Conservation (phyloP, 2,329 filamentous ascomycete species). For the Xylariaceae sp. region DNA sequence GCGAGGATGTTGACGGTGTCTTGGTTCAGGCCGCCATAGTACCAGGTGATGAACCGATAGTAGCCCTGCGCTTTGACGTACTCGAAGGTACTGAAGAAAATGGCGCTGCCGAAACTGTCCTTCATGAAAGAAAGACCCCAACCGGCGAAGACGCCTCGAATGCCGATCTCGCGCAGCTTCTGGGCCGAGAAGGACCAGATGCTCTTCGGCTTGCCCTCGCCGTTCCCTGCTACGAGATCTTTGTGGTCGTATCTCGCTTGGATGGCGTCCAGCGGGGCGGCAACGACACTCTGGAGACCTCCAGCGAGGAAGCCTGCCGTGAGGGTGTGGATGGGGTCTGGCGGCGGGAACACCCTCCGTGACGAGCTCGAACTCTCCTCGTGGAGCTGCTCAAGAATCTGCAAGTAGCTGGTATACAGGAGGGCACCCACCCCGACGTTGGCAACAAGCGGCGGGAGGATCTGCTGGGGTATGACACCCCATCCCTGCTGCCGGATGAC, state of each 20-base stretch:
- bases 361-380: constrained; percentile 53
- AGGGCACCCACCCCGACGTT: constrained; percentile 71
- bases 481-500: constrained; percentile 67
- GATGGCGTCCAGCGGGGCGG: constrained; percentile 70
- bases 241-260: constrained; percentile 65
- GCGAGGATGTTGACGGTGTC: constrained; percentile 47
- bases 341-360: constrained; percentile 66
- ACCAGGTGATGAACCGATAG: constrained; percentile 65
- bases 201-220: constrained; percentile 44
- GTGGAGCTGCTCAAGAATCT: constrained; percentile 61
- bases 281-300: constrained; percentile 62
- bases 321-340: constrained; percentile 58
- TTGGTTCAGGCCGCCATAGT: constrained; percentile 56
- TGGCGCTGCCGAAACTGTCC: constrained; percentile 61
- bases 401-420: constrained; percentile 70
- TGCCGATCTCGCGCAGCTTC: constrained; percentile 66
- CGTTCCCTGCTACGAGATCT: constrained; percentile 39
- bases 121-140: constrained; percentile 65
- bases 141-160: constrained; percentile 67
- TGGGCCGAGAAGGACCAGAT: constrained; percentile 68
- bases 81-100: constrained; percentile 73
- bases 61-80: constrained; percentile 70
- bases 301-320: constrained; percentile 66
- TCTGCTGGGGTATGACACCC: constrained; percentile 68
- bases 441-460: constrained; percentile 69